phyloP scores from a whole-genome alignment of 192 early-diverging fungal species.

The Podila verticillata region DNA sequence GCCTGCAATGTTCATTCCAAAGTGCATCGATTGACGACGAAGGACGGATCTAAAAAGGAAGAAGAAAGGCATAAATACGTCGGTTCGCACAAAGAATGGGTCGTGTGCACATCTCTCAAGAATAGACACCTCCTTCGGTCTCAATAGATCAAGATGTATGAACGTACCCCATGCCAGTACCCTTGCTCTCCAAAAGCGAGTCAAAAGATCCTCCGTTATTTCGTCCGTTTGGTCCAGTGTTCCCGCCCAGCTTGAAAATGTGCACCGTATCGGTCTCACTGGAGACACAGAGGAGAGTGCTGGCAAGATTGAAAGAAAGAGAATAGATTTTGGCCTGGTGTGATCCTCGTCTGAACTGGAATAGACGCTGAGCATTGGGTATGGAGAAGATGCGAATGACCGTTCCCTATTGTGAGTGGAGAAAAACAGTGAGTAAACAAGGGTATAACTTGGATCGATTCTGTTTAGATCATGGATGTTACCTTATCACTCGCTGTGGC shows the following conservation, averaged over 20 bases:
- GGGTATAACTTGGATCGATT: background rate
- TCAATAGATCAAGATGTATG: background rate
- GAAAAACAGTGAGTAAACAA: background rate
- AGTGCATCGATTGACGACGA: conserved; percentile 67
- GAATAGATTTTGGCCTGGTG: conserved; percentile 94
- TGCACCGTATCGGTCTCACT: conserved; percentile 97
- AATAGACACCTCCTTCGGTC: background rate
- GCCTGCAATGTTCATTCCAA: conserved; percentile 75
- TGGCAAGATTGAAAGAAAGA: conserved; percentile 83
- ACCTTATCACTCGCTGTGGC: conserved; percentile 98
- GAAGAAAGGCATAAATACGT: conserved; percentile 4
- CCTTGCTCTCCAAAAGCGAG: conserved; percentile 8
- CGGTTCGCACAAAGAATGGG: no score
- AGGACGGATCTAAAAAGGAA: conserved; percentile 53
- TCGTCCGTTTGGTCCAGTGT: conserved; percentile 9
- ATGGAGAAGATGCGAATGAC: conserved; percentile 96
- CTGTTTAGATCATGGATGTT: background rate
- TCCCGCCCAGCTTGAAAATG: conserved; percentile 76
- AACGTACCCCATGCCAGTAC: conserved; percentile 31
- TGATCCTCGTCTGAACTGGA: conserved; percentile 94
- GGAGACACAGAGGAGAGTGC: conserved; percentile 81
- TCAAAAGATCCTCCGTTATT: conserved; percentile 25
- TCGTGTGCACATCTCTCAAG: background rate
- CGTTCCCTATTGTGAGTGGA: conserved; percentile 71
- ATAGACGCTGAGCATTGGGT: conserved; percentile 84